Base-by-base conservation (phyloP, 139 green algal genomes). In the Coelastrella sp. region DNA sequence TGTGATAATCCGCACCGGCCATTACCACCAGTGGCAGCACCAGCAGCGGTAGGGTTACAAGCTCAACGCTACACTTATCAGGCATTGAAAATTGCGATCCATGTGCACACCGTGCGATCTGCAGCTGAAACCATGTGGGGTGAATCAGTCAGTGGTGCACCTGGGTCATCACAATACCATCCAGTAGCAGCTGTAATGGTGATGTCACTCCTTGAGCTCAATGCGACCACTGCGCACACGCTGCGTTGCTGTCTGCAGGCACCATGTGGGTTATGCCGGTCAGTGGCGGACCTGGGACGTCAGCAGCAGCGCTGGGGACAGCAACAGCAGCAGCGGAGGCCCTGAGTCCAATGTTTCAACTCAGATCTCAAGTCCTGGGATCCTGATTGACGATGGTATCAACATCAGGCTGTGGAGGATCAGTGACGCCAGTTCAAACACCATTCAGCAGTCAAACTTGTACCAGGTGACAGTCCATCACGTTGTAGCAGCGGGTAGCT, bases 261-360 rank as follows among this genome's bases (percentile, higher is more conserved):
- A 76, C 2, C 16, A 80, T 57, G 75, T 71, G 4, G 85, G 85
- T 7, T 90, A 90, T 84, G 85, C 85, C 4, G 85, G 85, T 54
- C 32, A 90, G 59, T 90, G 85, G 85, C 85, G 74, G 73, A 90
- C 85, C 23, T 90, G 85, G 85, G 57, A 84, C 14, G 85, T 74
- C 59, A 87, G 23, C 14, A 5, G 17, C 5, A 54, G 17, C 23
- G 47, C 77, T 23, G 77, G 5, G 13, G 47, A 13, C 19, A 22
- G 47, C 13, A 6, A 7, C 77, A 64, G 47, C 32, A 83, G 47
- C 77, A 80, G 74, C 22, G 14, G 22, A 17, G 54, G 54, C 47
- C 54, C 54, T 32, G n/a, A 32, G 16, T 47, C 73, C n/a, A 54
- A 58, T 57, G 23, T 88, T 64, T 8, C 32, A 47, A 78, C 23